A percentile compares a stretch with the other conserved stretches of the same genome.
Evolutionary conservation across 345 rosid genomes (phyloP).

Genomic region (Iberis pinnata): DNA sequence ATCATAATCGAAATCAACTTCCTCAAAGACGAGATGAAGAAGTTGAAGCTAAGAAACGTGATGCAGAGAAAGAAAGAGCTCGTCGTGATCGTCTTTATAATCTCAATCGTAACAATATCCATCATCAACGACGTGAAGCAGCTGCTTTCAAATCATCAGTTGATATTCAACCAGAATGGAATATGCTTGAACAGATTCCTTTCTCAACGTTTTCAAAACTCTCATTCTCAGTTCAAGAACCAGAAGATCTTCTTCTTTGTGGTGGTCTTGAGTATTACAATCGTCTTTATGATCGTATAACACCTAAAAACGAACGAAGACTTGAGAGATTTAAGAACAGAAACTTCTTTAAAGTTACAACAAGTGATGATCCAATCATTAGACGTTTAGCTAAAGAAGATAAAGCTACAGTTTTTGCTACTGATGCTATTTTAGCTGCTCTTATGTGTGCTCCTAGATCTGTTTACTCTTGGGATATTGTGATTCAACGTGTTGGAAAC

Average conservation of each 20-base stretch:
- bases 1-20: constrained; percentile 56
- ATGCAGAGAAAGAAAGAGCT: constrained; percentile 89
- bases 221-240: constrained; percentile 64
- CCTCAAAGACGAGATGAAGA: constrained; percentile 96
- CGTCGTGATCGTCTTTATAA: constrained; percentile 81
- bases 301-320: constrained; percentile 77
- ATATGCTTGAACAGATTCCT: constrained; percentile 96
- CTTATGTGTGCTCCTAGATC: constrained; percentile 93
- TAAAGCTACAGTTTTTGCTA: constrained; percentile 86
- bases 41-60: constrained; percentile 78
- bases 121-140: constrained; percentile 75
- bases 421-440: constrained; percentile 72
- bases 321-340: constrained; percentile 85
- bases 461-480: constrained; percentile 96
- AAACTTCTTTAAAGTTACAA: constrained; percentile 74
- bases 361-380: constrained; percentile 94
- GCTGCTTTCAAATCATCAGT: constrained; percentile 79
- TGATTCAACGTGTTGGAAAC: constrained; percentile 87
- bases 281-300: constrained; percentile 55
- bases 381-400: constrained; percentile 85
- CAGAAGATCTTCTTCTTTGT: constrained; percentile 72
- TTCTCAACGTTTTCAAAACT: constrained; percentile 80
- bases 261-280: constrained; percentile 77
- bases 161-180: constrained; percentile 97
- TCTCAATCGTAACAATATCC: constrained; percentile 57